Conservation (phyloP, 1,284 basidiomycete species). For the Cutaneotrichosporon mucoides region DNA sequence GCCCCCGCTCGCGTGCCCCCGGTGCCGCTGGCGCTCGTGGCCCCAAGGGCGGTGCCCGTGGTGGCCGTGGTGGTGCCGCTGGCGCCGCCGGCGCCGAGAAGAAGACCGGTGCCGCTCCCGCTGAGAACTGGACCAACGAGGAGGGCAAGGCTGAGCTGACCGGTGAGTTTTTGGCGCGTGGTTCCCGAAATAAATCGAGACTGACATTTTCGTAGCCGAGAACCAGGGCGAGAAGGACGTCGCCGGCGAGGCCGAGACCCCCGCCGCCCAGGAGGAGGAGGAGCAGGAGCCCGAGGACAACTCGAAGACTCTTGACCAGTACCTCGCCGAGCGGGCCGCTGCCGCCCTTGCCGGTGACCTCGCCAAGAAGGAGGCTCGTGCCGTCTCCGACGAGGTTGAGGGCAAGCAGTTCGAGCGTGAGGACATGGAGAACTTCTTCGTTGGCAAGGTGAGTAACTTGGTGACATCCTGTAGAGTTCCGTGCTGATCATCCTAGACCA, state of each 20-base stretch:
- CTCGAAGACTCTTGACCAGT: constrained; percentile 57
- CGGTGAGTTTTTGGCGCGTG: constrained; percentile 48
- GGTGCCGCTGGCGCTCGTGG: constrained; percentile 36
- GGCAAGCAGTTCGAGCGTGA: constrained; percentile 44
- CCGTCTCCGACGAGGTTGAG: constrained; percentile 33
- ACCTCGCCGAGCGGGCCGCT: constrained; percentile 48
- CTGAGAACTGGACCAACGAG: constrained; percentile 83
- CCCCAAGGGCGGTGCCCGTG: constrained; percentile 32
- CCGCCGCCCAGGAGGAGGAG: constrained; percentile 39
- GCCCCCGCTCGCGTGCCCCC: constrained; percentile 33
- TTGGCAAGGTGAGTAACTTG: constrained; percentile 38
- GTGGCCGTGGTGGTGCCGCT: constrained; percentile 21
- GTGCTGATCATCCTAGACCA: neutral
- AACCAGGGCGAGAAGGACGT: constrained; percentile 49
- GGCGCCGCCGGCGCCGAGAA: constrained; percentile 65
- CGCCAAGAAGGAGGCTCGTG: constrained; percentile 31
- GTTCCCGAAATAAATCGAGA: no score
- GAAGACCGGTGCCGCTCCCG: constrained; percentile 60
- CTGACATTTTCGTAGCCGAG: constrained; percentile 45
- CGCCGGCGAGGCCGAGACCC: constrained; percentile 33
- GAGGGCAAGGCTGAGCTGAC: constrained; percentile 72
- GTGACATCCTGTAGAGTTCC: neutral
- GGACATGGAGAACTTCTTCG: constrained; percentile 43
- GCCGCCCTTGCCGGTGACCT: constrained; percentile 28
- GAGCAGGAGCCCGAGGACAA: constrained; percentile 86